Percentiles rank a stretch among this genome's conserved stretches.
phyloP scores from a whole-genome alignment of 306 rosid species.

The Gynostemma pentaphyllum region DNA sequence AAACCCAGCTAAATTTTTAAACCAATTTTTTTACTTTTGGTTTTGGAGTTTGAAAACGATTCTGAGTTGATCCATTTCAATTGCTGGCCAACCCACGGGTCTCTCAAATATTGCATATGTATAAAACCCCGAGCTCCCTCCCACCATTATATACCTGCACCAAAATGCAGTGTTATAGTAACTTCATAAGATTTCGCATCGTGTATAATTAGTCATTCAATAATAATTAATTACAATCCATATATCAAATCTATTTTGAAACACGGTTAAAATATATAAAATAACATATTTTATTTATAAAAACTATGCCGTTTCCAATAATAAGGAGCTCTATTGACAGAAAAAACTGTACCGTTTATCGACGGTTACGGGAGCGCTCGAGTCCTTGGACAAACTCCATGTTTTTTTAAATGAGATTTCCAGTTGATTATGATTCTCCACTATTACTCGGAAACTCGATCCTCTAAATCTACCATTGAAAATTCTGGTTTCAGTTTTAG shows the following conservation, averaged over 20 bases:
- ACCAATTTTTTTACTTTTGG: slow-evolving; percentile 25
- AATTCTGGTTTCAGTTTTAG: too few relatives aligned
- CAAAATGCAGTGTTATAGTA: too few relatives aligned
- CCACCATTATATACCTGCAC: slow-evolving; percentile 52
- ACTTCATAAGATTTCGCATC: too few relatives aligned
- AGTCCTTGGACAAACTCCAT: slow-evolving; percentile 27
- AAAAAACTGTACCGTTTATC: slow-evolving; percentile 93
- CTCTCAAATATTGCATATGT: slow-evolving; percentile 47
- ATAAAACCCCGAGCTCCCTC: slow-evolving; percentile 55
- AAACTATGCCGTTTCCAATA: too few relatives aligned
- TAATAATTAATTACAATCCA: too few relatives aligned
- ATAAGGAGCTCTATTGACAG: too few relatives aligned
- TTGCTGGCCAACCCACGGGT: slow-evolving; percentile 35
- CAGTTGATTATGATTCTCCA: slow-evolving; percentile 17
- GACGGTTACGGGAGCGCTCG: slow-evolving; percentile 33
- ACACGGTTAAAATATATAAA: too few relatives aligned
- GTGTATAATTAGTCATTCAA: too few relatives aligned
- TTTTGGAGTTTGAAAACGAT: slow-evolving; percentile 35
- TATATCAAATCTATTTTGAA: too few relatives aligned
- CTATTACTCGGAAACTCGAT: slow-evolving; percentile 20
- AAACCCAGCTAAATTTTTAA: background rate
- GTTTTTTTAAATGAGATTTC: slow-evolving; percentile 55
- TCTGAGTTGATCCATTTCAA: slow-evolving; percentile 36
- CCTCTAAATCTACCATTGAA: slow-evolving; percentile 43
- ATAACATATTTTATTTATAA: too few relatives aligned